Base-by-base conservation (phyloP, 768 basidiomycete genomes). In the Phylloporus arenicola region DNA sequence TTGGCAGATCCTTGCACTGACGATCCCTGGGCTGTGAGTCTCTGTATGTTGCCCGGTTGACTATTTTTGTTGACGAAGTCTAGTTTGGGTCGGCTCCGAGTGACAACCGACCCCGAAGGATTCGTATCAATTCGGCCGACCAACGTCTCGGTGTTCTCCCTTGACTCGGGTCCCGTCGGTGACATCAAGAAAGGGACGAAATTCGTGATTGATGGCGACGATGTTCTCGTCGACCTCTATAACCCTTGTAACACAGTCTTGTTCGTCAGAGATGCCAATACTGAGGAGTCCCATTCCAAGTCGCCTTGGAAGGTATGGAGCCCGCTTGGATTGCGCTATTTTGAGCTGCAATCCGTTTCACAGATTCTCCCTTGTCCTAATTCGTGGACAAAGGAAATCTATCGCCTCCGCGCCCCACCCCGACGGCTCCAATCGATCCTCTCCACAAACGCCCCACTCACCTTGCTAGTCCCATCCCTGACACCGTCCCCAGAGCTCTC, bases 371-470 rank as follows among this genome's bases (percentile, higher is more conserved):
- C 54, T 7, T 7, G 24, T 24, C 19, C 37, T 2, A 43, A 49
- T 22, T 20, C 33, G 41, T 30, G 31, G 6, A 10, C 30, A 24
- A 35, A 25, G 17, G 14, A 24, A 12, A 22, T 24, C 16, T 35
- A 12, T 6, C 47, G 41, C 24, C 45, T 57, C 37, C 24, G 30
- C 25, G 24, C 40, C 6, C 64, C 59, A 2, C 54, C 48, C 31
- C 65, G 71, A 17, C 79, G 88, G 12, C 70, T 89, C n/a, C 83
- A 86, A 54, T 72, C 73, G 4, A 77, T 92, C 41, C 73, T 94
- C 13, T 72, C 73, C 6, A 77, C 81, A 1, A 42, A 58, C 1
- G 78, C 70, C 0, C 76, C 83, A 0, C 61, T 92, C 40, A 69
- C 69, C 3, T 68, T 93, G 31, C 73, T 92, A 44, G 66, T 84